Evolutionary conservation across 768 basidiomycete genomes (phyloP).

Genomic region (Psilocybe cyanescens): DNA sequence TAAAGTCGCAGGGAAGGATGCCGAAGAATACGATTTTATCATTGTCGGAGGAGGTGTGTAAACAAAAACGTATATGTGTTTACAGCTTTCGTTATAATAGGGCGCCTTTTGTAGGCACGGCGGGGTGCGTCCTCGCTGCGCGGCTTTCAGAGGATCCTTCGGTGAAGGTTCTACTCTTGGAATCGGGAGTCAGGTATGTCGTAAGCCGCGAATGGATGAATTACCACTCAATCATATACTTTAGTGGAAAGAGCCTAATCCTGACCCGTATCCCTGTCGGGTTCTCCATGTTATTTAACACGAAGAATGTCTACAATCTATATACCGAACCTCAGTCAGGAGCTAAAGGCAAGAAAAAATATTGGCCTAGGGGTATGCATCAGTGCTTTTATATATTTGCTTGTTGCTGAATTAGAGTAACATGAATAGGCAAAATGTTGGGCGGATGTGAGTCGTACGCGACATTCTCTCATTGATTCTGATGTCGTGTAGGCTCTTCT

Average conservation of each 20-base stretch:
- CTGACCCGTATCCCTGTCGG: conserved; percentile 48
- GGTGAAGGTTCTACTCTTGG: conserved; percentile 57
- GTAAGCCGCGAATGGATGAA: background rate
- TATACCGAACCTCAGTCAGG: conserved; percentile 59
- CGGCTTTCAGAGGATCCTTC: conserved; percentile 59
- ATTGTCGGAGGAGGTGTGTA: conserved; percentile 57
- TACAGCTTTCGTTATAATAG: background rate
- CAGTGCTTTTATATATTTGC: background rate
- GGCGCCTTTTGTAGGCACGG: conserved; percentile 44
- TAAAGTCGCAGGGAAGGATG: conserved; percentile 24
- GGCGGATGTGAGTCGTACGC: conserved; percentile 63
- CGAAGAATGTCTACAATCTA: conserved; percentile 55
- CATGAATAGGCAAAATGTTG: conserved; percentile 57
- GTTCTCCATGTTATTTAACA: conserved; percentile 44
- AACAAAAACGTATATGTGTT: too few species aligned
- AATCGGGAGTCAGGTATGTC: conserved; percentile 62
- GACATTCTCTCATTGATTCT: background rate
- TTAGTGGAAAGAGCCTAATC: conserved; percentile 46
- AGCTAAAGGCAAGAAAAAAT: conserved; percentile 49
- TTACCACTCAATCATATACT: background rate
- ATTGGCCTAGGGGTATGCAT: conserved; percentile 67
- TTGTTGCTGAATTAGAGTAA: background rate
- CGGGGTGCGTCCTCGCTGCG: conserved; percentile 64
- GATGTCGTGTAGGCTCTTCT: conserved; percentile 48
- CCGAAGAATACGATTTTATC: conserved; percentile 49